Evolutionary conservation across 768 basidiomycete genomes (phyloP).

Genomic region (Tephrocybe sp.): DNA sequence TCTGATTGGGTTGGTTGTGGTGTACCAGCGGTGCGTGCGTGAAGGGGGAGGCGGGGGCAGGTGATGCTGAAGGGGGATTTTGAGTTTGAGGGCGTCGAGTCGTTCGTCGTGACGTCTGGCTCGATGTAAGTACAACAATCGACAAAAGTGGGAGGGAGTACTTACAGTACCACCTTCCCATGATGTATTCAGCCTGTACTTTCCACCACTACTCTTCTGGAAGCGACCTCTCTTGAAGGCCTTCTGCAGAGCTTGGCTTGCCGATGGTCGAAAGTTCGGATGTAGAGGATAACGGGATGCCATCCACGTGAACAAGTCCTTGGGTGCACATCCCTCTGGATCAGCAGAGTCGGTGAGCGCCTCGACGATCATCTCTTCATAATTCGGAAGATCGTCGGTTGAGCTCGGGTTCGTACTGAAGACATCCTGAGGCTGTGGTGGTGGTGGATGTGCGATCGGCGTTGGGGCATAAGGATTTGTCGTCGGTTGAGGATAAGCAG

Average conservation of each 20-base stretch:
- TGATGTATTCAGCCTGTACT: conserved; percentile 70
- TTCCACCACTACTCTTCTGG: conserved; percentile 70
- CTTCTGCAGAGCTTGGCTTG: conserved; percentile 87
- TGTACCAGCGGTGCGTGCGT: conserved; percentile 54
- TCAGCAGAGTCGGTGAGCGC: conserved; percentile 68
- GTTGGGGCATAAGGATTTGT: conserved; percentile 33
- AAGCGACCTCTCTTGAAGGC: conserved; percentile 81
- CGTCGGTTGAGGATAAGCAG: conserved; percentile 37
- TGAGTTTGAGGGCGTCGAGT: conserved; percentile 79
- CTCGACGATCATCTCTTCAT: conserved; percentile 91
- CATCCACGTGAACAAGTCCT: conserved; percentile 84
- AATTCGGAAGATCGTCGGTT: conserved; percentile 70
- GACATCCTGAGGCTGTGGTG: conserved; percentile 20
- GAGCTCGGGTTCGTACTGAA: conserved; percentile 22
- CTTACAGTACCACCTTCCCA: conserved; percentile 86
- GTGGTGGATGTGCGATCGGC: conserved; percentile 27
- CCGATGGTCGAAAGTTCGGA: conserved; percentile 87
- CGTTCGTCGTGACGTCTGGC: conserved; percentile 73
- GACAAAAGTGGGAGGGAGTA: conserved; percentile 11
- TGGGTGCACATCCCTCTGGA: conserved; percentile 80
- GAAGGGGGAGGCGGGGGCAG: conserved; percentile 51
- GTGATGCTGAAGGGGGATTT: conserved; percentile 26
- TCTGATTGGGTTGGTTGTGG: conserved; percentile 25
- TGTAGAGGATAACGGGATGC: conserved; percentile 78
- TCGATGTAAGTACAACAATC: background rate